Base-by-base conservation (phyloP, 2,329 filamentous ascomycete species). In the Fusarium goolgardi region DNA sequence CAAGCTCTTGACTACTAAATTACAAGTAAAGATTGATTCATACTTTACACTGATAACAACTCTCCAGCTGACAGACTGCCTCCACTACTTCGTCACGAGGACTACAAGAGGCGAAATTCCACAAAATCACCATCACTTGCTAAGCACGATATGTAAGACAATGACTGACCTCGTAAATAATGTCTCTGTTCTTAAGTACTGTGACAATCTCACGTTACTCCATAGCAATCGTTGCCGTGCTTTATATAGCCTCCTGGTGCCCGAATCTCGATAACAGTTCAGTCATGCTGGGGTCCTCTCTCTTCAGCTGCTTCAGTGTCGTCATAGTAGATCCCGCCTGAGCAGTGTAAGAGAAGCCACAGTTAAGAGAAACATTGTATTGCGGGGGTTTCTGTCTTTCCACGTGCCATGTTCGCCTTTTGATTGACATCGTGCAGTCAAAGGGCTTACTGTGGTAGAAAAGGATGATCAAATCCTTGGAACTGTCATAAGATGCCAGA, bases 121-220 rank as follows among this genome's bases (percentile, higher is more conserved):
- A 29, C 43, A 49, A 25, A 31, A 41, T 52, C 41, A 53, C n/a
- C 25, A 31, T 57, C 54, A 66, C 52, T 44, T 34, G 49, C 29
- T 23, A 16, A 55, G 31, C 59, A 68, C 29, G n/a, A 29, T 29
- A 29, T 29, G 54, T 54, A 35, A 57, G 64, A 65, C 52, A 56
- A 40, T 49, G 40, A 59, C 65, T 71, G 65, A 58, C 61, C 41
- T 54, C 3, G 23, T 25, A 29, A 52, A 25, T 46, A 50, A 59
- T 71, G 67, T 62, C 67, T 69, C 53, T 55, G 21, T 23, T 47
- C 41, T 20, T 35, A 16, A 47, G 16, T 39, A 47, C 49, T 61
- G 61, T 73, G 71, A 73, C 71, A 63, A 23, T 29, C 61, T 72
- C 71, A 73, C 71, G 68, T 66, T 73, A 43, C 35, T 55, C 18